A percentile compares a stretch with the other conserved stretches of the same genome.
Conservation (phyloP, 202 grass and related monocot genomes). For the Dendrocalamus latiflorus region DNA sequence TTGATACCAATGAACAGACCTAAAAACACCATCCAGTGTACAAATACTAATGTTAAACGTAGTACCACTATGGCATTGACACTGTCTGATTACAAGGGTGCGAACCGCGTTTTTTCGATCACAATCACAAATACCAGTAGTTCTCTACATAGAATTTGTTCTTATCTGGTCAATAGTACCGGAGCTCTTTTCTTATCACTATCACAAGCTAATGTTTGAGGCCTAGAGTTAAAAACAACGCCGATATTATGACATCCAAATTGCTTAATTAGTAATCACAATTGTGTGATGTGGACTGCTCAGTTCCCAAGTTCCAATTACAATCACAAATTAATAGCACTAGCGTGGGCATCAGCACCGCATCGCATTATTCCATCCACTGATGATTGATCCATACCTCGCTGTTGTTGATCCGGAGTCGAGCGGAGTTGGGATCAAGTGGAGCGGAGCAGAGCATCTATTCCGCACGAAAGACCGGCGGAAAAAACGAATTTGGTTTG, state of each 20-base stretch:
- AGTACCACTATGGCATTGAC: no score
- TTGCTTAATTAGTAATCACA: background rate
- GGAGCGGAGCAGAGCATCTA: no score
- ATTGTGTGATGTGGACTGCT: background rate
- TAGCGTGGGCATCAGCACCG: background rate
- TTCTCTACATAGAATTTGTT: background rate
- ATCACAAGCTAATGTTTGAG: no score
- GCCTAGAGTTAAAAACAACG: no score
- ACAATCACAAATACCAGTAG: background rate
- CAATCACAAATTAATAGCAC: background rate
- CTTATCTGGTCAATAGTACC: background rate
- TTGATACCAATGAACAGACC: background rate
- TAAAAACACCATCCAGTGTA: background rate
- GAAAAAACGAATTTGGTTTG: no score
- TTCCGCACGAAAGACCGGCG: no score
- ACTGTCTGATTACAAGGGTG: no score
- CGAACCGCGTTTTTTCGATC: background rate
- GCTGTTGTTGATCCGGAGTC: conserved; percentile 41
- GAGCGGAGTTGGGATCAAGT: no score
- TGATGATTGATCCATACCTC: conserved; percentile 42
- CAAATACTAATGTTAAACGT: background rate
- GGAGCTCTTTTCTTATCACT: no score
- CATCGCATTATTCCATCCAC: background rate
- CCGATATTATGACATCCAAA: background rate
- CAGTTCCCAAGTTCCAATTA: background rate